These are phyloP conservation scores for Triangularia setosa DNA, from an alignment of 2,329 filamentous ascomycete genomes.

Conservation along the genomic window DNA sequence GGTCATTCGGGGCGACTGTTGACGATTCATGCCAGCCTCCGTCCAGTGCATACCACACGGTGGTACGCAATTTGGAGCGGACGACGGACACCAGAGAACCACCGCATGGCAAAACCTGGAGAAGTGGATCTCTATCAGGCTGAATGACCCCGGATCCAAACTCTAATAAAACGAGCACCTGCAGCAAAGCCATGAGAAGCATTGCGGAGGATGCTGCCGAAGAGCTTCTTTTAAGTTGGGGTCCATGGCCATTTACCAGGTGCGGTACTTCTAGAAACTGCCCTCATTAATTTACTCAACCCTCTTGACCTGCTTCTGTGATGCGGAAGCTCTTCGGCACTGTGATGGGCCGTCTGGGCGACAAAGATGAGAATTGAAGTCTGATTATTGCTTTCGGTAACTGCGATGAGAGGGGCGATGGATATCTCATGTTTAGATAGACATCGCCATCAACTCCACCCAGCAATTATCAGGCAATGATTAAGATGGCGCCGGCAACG, in stretches of 20 bases:
- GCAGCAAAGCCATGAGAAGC: slow-evolving; percentile 3
- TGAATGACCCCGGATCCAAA: slow-evolving; percentile 23
- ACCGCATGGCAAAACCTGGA: background rate
- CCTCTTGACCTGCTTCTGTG: background rate
- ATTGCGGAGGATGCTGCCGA: slow-evolving; percentile 15
- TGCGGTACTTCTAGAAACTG: slow-evolving; percentile 7
- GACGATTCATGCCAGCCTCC: slow-evolving; percentile 8
- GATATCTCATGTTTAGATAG: background rate
- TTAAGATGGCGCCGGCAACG: background rate
- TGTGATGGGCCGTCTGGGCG: background rate
- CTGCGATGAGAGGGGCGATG: background rate
- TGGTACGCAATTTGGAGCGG: slow-evolving; percentile 1
- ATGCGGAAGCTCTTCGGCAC: background rate
- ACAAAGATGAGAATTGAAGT: background rate
- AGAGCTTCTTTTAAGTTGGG: background rate
- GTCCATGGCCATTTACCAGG: slow-evolving; percentile 9
- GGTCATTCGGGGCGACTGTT: background rate
- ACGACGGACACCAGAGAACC: background rate
- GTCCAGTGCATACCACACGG: slow-evolving; percentile 7
- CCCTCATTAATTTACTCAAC: background rate
- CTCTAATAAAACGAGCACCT: background rate
- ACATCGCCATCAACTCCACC: background rate
- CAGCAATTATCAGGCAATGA: background rate
- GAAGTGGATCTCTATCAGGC: slow-evolving; percentile 18
- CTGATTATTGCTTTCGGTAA: background rate